Evolutionary conservation across 768 basidiomycete species (phyloP).

Genomic region (Daedalea quercina): DNA sequence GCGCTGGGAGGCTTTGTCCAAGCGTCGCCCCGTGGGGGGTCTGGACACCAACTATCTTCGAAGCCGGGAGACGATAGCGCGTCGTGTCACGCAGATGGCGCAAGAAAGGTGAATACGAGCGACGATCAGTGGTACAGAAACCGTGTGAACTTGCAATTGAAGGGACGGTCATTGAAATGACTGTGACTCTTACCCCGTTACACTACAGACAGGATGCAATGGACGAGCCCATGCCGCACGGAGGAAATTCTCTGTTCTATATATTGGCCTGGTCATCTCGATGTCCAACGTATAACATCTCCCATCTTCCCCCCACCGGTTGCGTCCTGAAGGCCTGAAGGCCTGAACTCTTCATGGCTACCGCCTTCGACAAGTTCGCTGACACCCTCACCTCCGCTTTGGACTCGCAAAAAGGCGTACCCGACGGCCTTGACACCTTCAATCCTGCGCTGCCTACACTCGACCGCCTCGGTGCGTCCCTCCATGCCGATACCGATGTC

Average conservation of each 20-base stretch:
- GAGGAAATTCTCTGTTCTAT: no score
- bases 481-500: constrained; percentile 27
- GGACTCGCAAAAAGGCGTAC: not conserved
- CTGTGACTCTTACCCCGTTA: not conserved
- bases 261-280: no score
- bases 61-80: no score
- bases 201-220: not conserved
- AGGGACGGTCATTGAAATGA: not conserved
- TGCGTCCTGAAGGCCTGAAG: no score
- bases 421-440: not conserved
- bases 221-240: not conserved
- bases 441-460: constrained; percentile 21
- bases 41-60: no score
- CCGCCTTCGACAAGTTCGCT: not conserved
- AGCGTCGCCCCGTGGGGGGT: no score
- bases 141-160: not conserved
- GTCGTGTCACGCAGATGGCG: no score
- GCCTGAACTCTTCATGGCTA: not conserved
- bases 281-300: no score
- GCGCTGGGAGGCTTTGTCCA: no score
- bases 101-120: not conserved
- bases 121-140: not conserved
- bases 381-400: not conserved
- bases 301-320: no score
- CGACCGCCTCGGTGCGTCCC: constrained; percentile 16